phyloP scores from a whole-genome alignment of 2,329 filamentous ascomycete species.

The Alternaria rosae region DNA sequence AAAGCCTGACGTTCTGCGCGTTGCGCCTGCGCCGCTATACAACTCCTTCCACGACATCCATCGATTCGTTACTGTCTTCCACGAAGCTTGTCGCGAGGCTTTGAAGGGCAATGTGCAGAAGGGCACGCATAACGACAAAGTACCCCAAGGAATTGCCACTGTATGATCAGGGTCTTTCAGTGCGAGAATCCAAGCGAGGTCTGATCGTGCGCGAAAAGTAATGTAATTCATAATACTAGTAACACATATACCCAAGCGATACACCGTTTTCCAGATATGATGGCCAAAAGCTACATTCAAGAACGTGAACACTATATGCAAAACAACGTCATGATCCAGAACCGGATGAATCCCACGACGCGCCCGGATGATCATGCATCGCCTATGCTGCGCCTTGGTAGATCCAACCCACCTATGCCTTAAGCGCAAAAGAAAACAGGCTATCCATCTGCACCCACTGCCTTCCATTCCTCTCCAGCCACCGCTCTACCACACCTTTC shows the following conservation, averaged over 20 bases:
- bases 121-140: neutral
- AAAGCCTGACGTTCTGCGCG: slow-evolving; percentile 82
- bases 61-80: slow-evolving; percentile 56
- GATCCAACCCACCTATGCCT: slow-evolving; percentile 17
- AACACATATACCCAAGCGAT: slow-evolving; percentile 22
- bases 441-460: slow-evolving; percentile 95
- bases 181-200: neutral
- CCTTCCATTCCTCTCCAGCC: slow-evolving; percentile 86
- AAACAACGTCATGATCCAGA: slow-evolving; percentile 4
- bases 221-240: slow-evolving; percentile 12
- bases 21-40: slow-evolving; percentile 85
- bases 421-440: slow-evolving; percentile 71
- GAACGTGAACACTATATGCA: slow-evolving; percentile 4
- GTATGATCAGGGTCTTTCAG: slow-evolving; percentile 8
- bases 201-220: slow-evolving; percentile 1
- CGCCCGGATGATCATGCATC: neutral
- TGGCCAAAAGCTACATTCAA: slow-evolving; percentile 5
- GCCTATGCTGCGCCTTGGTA: neutral
- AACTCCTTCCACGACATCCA: slow-evolving; percentile 78
- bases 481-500: slow-evolving; percentile 78
- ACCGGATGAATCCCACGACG: neutral
- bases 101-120: slow-evolving; percentile 10
- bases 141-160: slow-evolving; percentile 18
- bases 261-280: slow-evolving; percentile 1
- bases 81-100: slow-evolving; percentile 56